Percentiles rank a stretch among this genome's conserved stretches.
phyloP scores from a whole-genome alignment of 1,284 basidiomycete species.

The Cutaneotrichosporon sp. region DNA sequence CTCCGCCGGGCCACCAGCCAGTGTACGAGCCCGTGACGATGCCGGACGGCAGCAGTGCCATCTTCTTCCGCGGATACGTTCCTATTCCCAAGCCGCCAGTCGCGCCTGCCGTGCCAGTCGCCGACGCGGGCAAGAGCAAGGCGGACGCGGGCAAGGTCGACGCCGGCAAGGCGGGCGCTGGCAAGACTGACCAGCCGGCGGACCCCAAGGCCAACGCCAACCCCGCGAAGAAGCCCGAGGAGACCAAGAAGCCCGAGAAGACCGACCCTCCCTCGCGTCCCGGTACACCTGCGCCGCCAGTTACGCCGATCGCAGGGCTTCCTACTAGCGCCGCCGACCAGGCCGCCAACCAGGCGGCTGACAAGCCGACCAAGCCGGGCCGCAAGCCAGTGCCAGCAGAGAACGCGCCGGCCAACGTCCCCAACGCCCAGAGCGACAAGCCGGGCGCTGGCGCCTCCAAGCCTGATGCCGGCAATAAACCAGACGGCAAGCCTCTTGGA shows the following conservation, averaged over 20 bases:
- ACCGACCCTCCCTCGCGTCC: neutral
- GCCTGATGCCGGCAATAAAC: neutral
- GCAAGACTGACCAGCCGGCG: neutral
- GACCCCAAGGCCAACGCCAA: neutral
- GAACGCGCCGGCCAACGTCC: neutral
- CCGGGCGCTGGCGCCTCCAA: neutral
- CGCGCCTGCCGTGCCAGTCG: neutral
- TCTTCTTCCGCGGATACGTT: constrained; percentile 7
- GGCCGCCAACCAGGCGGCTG: constrained; percentile 9
- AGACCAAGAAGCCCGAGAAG: neutral
- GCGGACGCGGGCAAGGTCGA: neutral
- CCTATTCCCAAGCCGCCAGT: neutral
- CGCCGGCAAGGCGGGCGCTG: neutral
- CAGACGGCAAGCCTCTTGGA: neutral
- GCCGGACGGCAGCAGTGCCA: neutral
- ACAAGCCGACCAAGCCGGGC: neutral
- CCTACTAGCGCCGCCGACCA: neutral
- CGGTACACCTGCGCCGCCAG: neutral
- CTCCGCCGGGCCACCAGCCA: constrained; percentile 1
- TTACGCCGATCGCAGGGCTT: neutral
- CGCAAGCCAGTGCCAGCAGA: neutral
- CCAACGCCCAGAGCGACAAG: no score
- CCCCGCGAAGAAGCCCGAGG: neutral
- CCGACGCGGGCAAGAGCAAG: neutral
- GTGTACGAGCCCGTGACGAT: neutral